Evolutionary conservation across 2,329 filamentous ascomycete species (phyloP), one percentile per base, ranked within the genome.

Genomic region (Colletotrichum phormii): DNA sequence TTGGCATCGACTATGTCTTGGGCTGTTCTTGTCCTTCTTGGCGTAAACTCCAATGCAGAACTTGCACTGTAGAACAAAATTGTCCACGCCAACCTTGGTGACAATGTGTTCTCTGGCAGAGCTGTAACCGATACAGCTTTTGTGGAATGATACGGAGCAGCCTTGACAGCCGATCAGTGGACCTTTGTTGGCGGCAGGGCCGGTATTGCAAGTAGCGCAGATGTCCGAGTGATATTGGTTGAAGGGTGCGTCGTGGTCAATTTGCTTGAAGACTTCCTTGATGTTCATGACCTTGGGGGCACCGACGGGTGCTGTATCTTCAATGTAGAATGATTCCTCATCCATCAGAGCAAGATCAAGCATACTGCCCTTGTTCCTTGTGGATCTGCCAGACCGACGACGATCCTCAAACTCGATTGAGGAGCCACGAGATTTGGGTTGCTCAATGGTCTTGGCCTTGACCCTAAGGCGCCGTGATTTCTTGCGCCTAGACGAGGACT

Each of bases 51-150:
- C 92, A 74, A 98, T 88, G 80, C 97, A 99, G 69, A 92, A 93
- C 75, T 91, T 92, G 83, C 97, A 99, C 80, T 99, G 97, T 51
- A 99, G 84, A 18, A 99, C 92, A 77, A 97, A 98, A 49, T 92
- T 83, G 2, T 92, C 90, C 1, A 92, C 86, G 2, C 87, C 91
- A 64, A 98, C 83, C 80, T 98, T 99, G 29, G 95, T 98, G 11
- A 94, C 94, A 46, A 97, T 84, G 80, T 98, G 97, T n/a, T 98
- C 95, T 73, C 97, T 89, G 13, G 81, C 85, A 64, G 88, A 89
- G 62, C 97, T 90, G 61, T 88, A 86, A 1, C 96, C 95, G 33
- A 99, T 86, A 79, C 97, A 99, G 53, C 84, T 84, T 80, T 94
- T 94, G 82, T 99, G 97, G 76, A 95, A 98, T 0, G 93, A 88